Percentiles rank a stretch among this genome's conserved stretches.
Conservation (phyloP, 805 yeast genomes). For the Candida sithepensis region DNA sequence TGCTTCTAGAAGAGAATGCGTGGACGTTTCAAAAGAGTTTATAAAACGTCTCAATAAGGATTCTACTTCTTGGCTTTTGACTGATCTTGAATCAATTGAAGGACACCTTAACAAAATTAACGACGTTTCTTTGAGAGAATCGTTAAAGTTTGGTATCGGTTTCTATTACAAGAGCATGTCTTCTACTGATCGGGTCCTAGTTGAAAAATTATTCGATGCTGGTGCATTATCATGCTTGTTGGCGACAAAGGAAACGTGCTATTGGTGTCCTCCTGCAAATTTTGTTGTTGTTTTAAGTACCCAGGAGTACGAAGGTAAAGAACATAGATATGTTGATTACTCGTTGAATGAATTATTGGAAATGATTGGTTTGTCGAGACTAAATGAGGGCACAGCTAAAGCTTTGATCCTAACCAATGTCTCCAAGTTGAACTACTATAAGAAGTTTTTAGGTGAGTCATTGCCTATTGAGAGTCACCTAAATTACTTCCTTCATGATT, state of each 20-base stretch:
- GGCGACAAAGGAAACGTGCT: slow-evolving; percentile 55
- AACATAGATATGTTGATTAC: slow-evolving; percentile 67
- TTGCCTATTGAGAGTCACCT: slow-evolving; percentile 82
- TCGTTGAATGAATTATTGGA: slow-evolving; percentile 60
- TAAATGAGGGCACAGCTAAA: slow-evolving; percentile 31
- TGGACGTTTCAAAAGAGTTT: slow-evolving; percentile 49
- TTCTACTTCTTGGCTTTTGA: slow-evolving; percentile 36
- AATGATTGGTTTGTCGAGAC: slow-evolving; percentile 51
- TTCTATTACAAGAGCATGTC: slow-evolving; percentile 56
- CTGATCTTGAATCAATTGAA: slow-evolving; percentile 37
- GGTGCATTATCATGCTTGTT: slow-evolving; percentile 55
- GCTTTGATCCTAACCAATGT: slow-evolving; percentile 57
- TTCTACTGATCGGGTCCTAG: slow-evolving; percentile 46
- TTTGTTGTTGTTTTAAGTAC: slow-evolving; percentile 69
- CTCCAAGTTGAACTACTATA: slow-evolving; percentile 58
- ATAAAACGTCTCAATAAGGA: slow-evolving; percentile 32
- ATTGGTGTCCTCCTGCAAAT: slow-evolving; percentile 47
- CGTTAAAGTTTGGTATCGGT: slow-evolving; percentile 62
- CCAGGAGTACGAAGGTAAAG: slow-evolving; percentile 65
- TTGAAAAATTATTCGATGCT: slow-evolving; percentile 48
- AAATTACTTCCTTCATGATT: slow-evolving; percentile 57
- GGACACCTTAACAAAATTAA: slow-evolving; percentile 40
- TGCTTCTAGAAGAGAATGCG: slow-evolving; percentile 50
- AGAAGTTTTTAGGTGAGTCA: slow-evolving; percentile 66
- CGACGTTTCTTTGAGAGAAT: slow-evolving; percentile 44